Conservation (phyloP, 768 basidiomycete genomes). For the Kockovaella imperatae region DNA sequence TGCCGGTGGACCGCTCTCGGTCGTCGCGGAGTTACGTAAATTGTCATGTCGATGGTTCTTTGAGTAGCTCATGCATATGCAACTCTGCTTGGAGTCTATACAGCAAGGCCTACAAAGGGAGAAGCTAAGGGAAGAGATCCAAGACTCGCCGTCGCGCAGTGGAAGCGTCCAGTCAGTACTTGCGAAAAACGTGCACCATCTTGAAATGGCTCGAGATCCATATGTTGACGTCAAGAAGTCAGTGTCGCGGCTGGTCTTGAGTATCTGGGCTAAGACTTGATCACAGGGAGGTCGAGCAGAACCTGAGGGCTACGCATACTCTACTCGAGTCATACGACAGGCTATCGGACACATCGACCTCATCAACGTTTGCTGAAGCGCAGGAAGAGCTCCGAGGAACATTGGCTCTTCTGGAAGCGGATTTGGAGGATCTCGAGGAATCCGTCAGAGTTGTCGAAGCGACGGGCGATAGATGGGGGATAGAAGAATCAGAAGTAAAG, state of each 20-base stretch:
- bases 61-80: too few species aligned
- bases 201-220: constrained; percentile 34
- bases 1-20: too few species aligned
- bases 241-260: not conserved
- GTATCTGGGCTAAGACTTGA: not conserved
- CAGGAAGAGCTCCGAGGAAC: constrained; percentile 62
- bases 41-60: too few species aligned
- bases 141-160: too few species aligned
- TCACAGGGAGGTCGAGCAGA: constrained; percentile 32
- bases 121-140: too few species aligned
- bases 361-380: constrained; percentile 19
- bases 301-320: constrained; percentile 13
- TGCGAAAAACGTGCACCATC: too few species aligned
- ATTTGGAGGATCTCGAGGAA: constrained; percentile 87
- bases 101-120: too few species aligned
- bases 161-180: too few species aligned
- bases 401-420: constrained; percentile 69
- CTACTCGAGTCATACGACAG: constrained; percentile 11
- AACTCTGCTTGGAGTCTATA: too few species aligned
- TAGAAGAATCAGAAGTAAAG: constrained; percentile 68
- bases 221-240: constrained; percentile 35
- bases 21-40: too few species aligned
- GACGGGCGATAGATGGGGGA: constrained; percentile 76
- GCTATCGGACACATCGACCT: constrained; percentile 2
- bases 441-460: constrained; percentile 86